Evolutionary conservation across 2,329 filamentous ascomycete species (phyloP).

Genomic region (Phoma sp.): DNA sequence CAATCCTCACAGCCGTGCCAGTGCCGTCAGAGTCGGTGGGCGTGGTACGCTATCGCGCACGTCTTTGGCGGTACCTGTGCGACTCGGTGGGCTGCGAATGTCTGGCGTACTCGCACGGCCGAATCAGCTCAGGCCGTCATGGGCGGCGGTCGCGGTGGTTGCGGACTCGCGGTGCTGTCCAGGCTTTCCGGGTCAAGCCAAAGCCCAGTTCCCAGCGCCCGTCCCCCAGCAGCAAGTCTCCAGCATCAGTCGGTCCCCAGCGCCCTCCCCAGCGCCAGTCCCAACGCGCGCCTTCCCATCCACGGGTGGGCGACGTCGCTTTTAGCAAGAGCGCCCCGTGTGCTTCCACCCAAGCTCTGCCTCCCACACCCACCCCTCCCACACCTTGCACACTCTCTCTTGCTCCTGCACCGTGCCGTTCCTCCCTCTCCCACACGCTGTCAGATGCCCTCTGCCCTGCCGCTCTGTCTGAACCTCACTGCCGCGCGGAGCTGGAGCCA

Average conservation of each 20-base stretch:
- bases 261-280: constrained; percentile 18
- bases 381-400: constrained; percentile 1
- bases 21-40: not conserved
- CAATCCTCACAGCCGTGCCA: not conserved
- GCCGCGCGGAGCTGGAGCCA: constrained; percentile 3
- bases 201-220: constrained; percentile 16
- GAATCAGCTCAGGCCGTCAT: constrained; percentile 25
- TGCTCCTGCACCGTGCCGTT: constrained; percentile 18
- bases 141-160: not conserved
- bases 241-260: constrained; percentile 18
- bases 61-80: constrained; percentile 26
- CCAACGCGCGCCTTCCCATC: constrained; percentile 17
- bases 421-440: constrained; percentile 12
- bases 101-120: constrained; percentile 23
- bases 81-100: constrained; percentile 15
- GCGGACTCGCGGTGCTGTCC: constrained; percentile 11
- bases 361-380: constrained; percentile 15
- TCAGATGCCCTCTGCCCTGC: constrained; percentile 17
- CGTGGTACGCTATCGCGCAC: constrained; percentile 15
- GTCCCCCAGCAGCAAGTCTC: constrained; percentile 20
- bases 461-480: constrained; percentile 3
- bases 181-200: constrained; percentile 16
- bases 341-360: constrained; percentile 18
- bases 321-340: constrained; percentile 21
- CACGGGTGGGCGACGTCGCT: constrained; percentile 16